phyloP scores from a whole-genome alignment of 148 eudicot genomes.

The Arctostaphylos glauca region DNA sequence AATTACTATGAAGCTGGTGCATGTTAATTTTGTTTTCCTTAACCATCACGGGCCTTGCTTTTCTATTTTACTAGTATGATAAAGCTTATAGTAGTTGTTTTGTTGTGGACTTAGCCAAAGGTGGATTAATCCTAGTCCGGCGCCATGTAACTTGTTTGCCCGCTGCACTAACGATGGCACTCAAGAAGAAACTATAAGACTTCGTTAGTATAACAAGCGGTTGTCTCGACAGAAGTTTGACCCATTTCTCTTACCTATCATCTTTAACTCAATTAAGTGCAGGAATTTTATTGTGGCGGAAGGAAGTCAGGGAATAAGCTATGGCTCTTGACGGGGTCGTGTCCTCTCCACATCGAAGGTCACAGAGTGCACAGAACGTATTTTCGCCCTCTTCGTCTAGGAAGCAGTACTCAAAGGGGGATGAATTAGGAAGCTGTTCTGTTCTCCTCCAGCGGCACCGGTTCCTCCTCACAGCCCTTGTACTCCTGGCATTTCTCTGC shows the following conservation, averaged over 20 bases:
- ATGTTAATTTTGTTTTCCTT: background rate
- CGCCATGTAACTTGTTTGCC: background rate
- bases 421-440: slow-evolving; percentile 53
- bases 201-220: background rate
- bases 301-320: background rate
- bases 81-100: background rate
- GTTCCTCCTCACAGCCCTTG: slow-evolving; percentile 78
- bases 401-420: slow-evolving; percentile 42
- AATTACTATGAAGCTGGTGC: background rate
- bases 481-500: slow-evolving; percentile 67
- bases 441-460: slow-evolving; percentile 72
- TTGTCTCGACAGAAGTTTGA: background rate
- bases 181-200: background rate
- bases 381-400: slow-evolving; percentile 40
- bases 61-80: background rate
- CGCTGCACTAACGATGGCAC: background rate
- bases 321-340: slow-evolving; percentile 14
- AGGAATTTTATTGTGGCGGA: background rate
- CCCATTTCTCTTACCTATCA: background rate
- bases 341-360: slow-evolving; percentile 48
- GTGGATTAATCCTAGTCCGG: background rate
- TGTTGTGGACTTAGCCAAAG: background rate
- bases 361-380: slow-evolving; percentile 38
- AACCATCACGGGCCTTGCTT: background rate
- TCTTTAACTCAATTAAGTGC: background rate